A percentile compares a stretch with the other conserved stretches of the same genome.
phyloP scores from a whole-genome alignment of 108 stramenopile species.

The Heterococcus sp. region DNA sequence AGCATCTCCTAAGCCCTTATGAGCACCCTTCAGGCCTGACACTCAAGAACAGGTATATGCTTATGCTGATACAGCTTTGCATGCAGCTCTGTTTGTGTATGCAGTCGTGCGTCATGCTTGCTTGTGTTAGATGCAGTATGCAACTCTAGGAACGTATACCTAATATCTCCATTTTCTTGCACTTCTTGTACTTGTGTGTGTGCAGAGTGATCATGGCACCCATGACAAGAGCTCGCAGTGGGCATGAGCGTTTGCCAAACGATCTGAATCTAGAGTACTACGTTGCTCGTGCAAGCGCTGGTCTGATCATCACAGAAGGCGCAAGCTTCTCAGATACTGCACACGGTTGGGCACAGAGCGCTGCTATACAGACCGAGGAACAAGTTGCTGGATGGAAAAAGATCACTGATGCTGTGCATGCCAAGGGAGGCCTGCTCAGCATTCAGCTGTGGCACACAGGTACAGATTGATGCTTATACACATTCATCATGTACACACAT shows the following conservation, averaged over 20 bases:
- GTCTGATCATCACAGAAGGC: neutral
- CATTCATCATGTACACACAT: no score
- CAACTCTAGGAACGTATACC: neutral
- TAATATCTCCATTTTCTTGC: neutral
- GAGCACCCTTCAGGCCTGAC: neutral
- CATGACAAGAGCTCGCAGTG: slow-evolving; percentile 61
- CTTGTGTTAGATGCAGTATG: neutral
- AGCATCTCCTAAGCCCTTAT: neutral
- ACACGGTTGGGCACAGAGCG: slow-evolving; percentile 1
- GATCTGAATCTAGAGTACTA: slow-evolving; percentile 40
- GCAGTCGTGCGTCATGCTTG: neutral
- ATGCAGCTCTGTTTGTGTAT: neutral
- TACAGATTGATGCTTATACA: no score
- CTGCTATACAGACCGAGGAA: slow-evolving; percentile 2
- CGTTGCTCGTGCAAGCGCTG: neutral
- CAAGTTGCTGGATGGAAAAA: slow-evolving; percentile 7
- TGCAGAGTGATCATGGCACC: slow-evolving; percentile 59
- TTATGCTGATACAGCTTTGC: neutral
- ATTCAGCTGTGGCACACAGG: slow-evolving; percentile 14
- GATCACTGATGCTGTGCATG: slow-evolving; percentile 6
- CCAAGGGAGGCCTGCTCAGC: neutral
- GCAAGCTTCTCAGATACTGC: neutral
- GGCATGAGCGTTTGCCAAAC: slow-evolving; percentile 47
- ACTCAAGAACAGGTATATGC: neutral
- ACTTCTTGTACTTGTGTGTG: neutral